Base-by-base conservation (phyloP, 495 filamentous ascomycete species). In the Annulohypoxylon maeteangense region DNA sequence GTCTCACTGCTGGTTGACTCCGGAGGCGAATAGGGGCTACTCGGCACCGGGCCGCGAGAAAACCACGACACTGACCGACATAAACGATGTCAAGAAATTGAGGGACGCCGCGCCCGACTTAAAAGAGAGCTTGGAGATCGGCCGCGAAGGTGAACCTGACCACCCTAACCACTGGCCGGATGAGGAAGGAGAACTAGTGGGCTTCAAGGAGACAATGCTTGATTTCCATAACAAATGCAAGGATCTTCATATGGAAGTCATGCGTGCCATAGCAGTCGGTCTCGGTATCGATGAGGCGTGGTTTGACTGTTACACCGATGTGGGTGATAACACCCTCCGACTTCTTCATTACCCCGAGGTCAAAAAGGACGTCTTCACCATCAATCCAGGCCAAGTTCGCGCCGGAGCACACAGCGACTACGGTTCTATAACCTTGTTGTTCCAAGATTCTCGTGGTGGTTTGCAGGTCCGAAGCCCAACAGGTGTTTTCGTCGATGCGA, bases 401-500 rank as follows among this genome's bases (percentile, higher is more conserved):
- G 93, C 94, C 0, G 95, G 93, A 0, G 91, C 89, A 32, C 95
- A 98, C 75, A 92, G 89, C 16, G 95, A 98, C 74, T 97, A 97
- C 73, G 95, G 94, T 2, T 92, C 88, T 0, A 87, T 97, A 68
- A 97, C 95, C 1, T 80, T 97, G 32, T 85, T 98, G 16, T 98
- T 98, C 81, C 95, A 98, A 77, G 95, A 97, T 80, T 70, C 81
- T 38, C 81, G 88, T 23, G 95, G 95, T 1, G 95, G 95, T 0
- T 75, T 98, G 62, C 94, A 98, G 80, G 94, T 97, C 8, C 87
- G 89, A 74, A 90, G 87, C 38, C 92, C 93, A 0, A 87, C 86
- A 29, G 92, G 92, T 0, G 88, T 83, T 0, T 98, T 93, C 76
- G 87, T 97, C 16, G 89, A 97, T 74, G 95, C 92, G 16, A 91